phyloP scores from a whole-genome alignment of 495 filamentous ascomycete species.

The Penicillium lagena region DNA sequence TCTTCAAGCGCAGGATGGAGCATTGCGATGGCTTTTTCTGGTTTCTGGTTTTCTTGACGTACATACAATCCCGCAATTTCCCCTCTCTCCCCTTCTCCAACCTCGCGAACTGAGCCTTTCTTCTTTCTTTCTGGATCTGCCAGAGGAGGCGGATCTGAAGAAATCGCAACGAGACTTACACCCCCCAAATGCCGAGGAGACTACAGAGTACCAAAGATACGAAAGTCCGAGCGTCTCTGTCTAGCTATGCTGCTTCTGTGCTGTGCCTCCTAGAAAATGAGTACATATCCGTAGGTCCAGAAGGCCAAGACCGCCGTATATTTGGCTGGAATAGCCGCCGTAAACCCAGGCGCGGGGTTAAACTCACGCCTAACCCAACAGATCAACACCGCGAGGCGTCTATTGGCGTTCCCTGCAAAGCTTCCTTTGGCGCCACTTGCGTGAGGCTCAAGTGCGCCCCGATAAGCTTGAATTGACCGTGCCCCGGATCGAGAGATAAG shows the following conservation, averaged over 20 bases:
- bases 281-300: too few relatives aligned
- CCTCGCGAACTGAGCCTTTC: neutral
- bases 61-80: slow-evolving; percentile 10
- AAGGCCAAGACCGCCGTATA: too few relatives aligned
- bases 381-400: neutral
- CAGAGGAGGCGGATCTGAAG: too few relatives aligned
- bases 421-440: slow-evolving; percentile 13
- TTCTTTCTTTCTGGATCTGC: neutral
- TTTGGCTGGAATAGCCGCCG: too few relatives aligned
- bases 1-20: slow-evolving; percentile 27
- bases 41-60: slow-evolving; percentile 5
- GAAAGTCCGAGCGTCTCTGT: slow-evolving; percentile 11
- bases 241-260: slow-evolving; percentile 2
- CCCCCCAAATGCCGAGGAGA: neutral
- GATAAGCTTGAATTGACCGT: slow-evolving; percentile 14
- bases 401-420: slow-evolving; percentile 12
- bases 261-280: neutral
- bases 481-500: too few relatives aligned
- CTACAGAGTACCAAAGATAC: slow-evolving; percentile 11
- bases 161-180: slow-evolving; percentile 2
- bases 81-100: neutral
- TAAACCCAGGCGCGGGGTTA: too few relatives aligned
- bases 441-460: neutral
- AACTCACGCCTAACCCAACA: too few relatives aligned
- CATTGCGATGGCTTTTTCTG: slow-evolving; percentile 15